Evolutionary conservation across 78 protist species (phyloP).

Genomic region (Polysphondylium violaceum): DNA sequence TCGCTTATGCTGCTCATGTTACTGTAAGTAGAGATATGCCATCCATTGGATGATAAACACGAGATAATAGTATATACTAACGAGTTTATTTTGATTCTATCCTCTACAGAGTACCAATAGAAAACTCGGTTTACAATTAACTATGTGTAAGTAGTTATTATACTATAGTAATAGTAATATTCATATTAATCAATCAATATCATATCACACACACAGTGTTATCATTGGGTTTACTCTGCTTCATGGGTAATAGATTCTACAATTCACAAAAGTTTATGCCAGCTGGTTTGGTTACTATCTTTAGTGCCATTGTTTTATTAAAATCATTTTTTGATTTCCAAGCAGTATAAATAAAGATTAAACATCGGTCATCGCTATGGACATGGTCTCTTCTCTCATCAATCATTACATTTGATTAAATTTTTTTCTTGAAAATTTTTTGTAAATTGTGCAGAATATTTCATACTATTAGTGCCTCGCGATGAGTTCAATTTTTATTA

Average conservation of each 20-base stretch:
- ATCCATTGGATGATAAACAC: background rate
- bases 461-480: no score
- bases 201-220: background rate
- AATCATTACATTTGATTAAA: no score
- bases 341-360: background rate
- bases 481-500: no score
- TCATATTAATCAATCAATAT: no score
- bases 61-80: background rate
- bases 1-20: constrained; percentile 29
- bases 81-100: background rate
- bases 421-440: no score
- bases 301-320: background rate
- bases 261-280: constrained; percentile 70
- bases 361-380: no score
- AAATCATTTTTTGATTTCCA: background rate
- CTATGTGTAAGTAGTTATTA: constrained; percentile 25
- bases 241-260: constrained; percentile 57
- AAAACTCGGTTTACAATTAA: constrained; percentile 53
- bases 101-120: no score
- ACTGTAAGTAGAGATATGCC: no score
- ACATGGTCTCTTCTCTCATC: no score
- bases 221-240: constrained; percentile 16
- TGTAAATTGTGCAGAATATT: no score
- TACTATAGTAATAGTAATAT: no score
- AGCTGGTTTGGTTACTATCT: constrained; percentile 55